A percentile compares a stretch with the other conserved stretches of the same genome.
These are phyloP conservation scores for Mycena olivaceomarginata DNA, from an alignment of 768 basidiomycete species.

Conservation along the genomic window DNA sequence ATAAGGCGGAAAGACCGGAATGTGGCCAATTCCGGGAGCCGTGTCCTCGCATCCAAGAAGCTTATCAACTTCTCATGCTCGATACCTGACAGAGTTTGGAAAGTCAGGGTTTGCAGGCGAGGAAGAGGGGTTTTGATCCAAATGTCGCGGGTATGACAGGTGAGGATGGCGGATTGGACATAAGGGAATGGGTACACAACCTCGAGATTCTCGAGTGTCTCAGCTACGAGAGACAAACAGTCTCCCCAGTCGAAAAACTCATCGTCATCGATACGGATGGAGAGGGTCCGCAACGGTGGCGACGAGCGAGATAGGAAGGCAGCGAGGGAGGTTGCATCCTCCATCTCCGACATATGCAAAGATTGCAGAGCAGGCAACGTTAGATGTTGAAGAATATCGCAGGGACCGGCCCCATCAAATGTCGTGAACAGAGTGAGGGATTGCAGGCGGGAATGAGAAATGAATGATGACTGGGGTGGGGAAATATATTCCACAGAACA, in stretches of 20 bases:
- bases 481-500: background rate
- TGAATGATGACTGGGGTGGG: background rate
- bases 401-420: background rate
- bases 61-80: background rate
- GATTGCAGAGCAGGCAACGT: slow-evolving; percentile 4
- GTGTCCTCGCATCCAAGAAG: background rate
- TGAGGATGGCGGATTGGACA: background rate
- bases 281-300: slow-evolving; percentile 3
- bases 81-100: background rate
- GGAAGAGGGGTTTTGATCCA: background rate
- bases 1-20: background rate
- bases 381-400: background rate
- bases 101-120: background rate
- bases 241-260: background rate
- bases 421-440: slow-evolving; percentile 13
- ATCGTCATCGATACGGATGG: background rate
- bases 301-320: slow-evolving; percentile 20
- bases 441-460: slow-evolving; percentile 1
- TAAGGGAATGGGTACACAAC: background rate
- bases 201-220: background rate
- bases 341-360: background rate
- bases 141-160: background rate
- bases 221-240: background rate
- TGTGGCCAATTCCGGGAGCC: background rate
- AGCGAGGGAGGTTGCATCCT: background rate